Evolutionary conservation across 805 yeast genomes (phyloP), one percentile per base, ranked within the genome.

Genomic region (Metschnikowia kofuensis): DNA sequence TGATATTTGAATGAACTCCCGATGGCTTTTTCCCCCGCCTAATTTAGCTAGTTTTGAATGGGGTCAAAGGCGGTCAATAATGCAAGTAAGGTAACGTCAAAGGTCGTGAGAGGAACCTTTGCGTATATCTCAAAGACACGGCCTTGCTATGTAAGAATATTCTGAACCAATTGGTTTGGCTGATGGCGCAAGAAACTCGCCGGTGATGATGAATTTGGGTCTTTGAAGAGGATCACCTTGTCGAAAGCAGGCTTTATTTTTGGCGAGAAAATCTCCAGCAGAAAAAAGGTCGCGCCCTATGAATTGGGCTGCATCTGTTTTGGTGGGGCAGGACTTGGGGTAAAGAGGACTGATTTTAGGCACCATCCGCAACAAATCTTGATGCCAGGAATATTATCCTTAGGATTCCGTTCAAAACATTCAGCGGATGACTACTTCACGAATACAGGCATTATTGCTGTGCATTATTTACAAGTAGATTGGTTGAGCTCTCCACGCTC

Each of bases 251-350:
- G 36, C 41, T 21, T 38, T 8, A 40, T 31, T 44, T 31, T 21
- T 15, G 42, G 40, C 32, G 47, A 44, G 47, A 44, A 44, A 44
- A 32, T 44, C 47, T 38, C 41, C 42, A 30, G 42, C 47, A 38
- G 42, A 30, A 44, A 38, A 43, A 43, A 37, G 21, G 13, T 35
- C 40, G 40, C 36, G 38, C 30, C 13, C 9, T 34, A 14, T 15
- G 29, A 14, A 12, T 28, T 12, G 38, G 39, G 45, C 32, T 39
- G 41, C 41, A 15, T 11, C 15, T 2, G 38, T 15, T 31, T 40
- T 31, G 38, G 44, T n/a, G 15, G 30, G 44, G 16, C 11, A n/a
- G 35, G n/a, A n/a, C 11, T 28, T 2, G 27, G 44, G 21, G 41
- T 34, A 34, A 13, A 34, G 36, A 5, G 8, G 15, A 34, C 15